phyloP scores from a whole-genome alignment of 179 eudicot genomes.

The Monotropa hypopitys region DNA sequence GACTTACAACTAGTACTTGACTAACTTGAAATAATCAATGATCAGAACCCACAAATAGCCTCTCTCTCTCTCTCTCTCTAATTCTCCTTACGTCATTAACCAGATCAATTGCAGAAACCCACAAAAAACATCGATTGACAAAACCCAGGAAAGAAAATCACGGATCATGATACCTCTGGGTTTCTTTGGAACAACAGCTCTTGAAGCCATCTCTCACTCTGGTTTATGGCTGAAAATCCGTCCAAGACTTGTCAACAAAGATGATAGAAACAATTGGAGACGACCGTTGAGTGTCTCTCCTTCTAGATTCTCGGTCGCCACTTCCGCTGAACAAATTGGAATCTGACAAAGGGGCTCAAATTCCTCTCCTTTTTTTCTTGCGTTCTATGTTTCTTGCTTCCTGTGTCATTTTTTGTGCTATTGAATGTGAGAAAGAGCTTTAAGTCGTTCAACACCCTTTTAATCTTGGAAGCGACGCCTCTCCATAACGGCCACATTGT shows the following conservation, averaged over 20 bases:
- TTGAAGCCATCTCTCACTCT: constrained; percentile 37
- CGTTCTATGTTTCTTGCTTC: not conserved
- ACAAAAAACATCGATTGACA: not conserved
- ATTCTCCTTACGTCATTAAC: too few relatives aligned
- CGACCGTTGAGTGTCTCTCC: constrained; percentile 49
- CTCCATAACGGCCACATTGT: too few relatives aligned
- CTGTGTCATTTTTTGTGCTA: not conserved
- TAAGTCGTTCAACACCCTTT: not conserved
- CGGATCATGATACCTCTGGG: constrained; percentile 23
- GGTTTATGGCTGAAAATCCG: constrained; percentile 28
- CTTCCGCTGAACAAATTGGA: not conserved
- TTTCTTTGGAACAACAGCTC: constrained; percentile 16
- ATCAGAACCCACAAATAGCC: not conserved
- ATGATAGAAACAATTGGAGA: constrained; percentile 50
- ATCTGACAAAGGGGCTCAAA: not conserved
- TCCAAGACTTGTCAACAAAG: constrained; percentile 44
- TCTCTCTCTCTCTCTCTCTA: not conserved
- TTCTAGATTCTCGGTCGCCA: constrained; percentile 44
- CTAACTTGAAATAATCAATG: too few relatives aligned
- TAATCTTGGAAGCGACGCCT: not conserved
- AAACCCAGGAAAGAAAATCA: not conserved
- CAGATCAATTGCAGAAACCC: not conserved
- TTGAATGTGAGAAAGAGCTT: not conserved
- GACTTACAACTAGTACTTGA: too few relatives aligned
- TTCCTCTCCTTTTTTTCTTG: not conserved